These are phyloP conservation scores for Salix purpurea DNA, from an alignment of 345 rosid species.

Conservation along the genomic window DNA sequence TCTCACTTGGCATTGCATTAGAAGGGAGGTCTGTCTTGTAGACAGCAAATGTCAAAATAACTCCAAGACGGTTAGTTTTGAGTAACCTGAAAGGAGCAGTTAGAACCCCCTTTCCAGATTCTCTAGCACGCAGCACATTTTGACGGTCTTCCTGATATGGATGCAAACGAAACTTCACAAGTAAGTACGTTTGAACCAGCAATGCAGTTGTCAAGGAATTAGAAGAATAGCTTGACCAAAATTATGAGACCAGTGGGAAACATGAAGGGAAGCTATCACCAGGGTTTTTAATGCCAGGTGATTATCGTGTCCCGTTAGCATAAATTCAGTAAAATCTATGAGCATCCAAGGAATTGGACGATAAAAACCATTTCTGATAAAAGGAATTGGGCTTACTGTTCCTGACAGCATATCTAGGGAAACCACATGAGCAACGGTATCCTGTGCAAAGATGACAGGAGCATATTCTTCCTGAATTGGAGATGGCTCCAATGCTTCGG, in stretches of 20 bases:
- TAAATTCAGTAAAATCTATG: not conserved
- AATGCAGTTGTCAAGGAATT: not conserved
- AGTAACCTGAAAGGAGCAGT: constrained; percentile 92
- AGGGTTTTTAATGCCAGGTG: not conserved
- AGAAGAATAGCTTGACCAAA: not conserved
- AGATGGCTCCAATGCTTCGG: constrained; percentile 62
- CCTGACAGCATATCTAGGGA: constrained; percentile 95
- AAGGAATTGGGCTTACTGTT: constrained; percentile 47
- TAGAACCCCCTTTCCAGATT: constrained; percentile 79
- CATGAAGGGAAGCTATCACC: not conserved
- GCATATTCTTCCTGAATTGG: constrained; percentile 91
- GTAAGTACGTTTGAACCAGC: not conserved
- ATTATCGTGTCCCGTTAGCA: not conserved
- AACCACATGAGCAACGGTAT: constrained; percentile 79
- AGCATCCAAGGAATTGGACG: not conserved
- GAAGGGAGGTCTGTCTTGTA: constrained; percentile 77
- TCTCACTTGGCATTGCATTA: constrained; percentile 75
- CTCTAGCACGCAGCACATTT: constrained; percentile 85
- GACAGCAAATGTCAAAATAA: constrained; percentile 89
- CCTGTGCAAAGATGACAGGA: constrained; percentile 98
- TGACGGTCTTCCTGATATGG: constrained; percentile 81
- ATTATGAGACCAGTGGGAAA: not conserved
- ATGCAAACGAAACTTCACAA: constrained; percentile 6
- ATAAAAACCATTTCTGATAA: constrained; percentile 4
- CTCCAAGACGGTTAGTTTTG: constrained; percentile 90